Evolutionary conservation across 352 stramenopile genomes (phyloP).

Genomic region (Phytophthora tentaculata): DNA sequence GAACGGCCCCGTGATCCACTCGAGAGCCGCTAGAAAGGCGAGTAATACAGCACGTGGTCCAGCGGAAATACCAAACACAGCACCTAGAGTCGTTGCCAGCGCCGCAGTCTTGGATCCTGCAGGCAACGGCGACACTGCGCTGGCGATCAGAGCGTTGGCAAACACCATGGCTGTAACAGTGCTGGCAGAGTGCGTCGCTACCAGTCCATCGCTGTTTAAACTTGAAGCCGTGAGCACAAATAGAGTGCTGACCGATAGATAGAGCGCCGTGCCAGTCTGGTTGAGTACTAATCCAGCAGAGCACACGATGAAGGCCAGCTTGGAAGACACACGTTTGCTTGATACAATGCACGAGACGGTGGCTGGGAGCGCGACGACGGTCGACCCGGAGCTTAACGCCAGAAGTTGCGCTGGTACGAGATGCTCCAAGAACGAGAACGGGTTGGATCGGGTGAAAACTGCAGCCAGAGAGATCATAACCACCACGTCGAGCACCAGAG

Average conservation of each 20-base stretch:
- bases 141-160: slow-evolving; percentile 45
- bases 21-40: slow-evolving; percentile 49
- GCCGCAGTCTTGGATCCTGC: slow-evolving; percentile 38
- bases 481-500: slow-evolving; percentile 47
- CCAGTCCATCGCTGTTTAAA: slow-evolving; percentile 22
- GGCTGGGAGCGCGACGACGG: slow-evolving; percentile 54
- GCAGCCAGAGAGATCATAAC: slow-evolving; percentile 45
- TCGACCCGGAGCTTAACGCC: slow-evolving; percentile 55
- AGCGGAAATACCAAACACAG: slow-evolving; percentile 47
- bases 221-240: slow-evolving; percentile 51
- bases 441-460: slow-evolving; percentile 55
- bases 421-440: slow-evolving; percentile 50
- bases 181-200: slow-evolving; percentile 26
- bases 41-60: slow-evolving; percentile 40
- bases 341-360: slow-evolving; percentile 59
- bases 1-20: slow-evolving; percentile 68
- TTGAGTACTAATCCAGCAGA: slow-evolving; percentile 53
- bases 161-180: slow-evolving; percentile 45
- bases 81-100: slow-evolving; percentile 50
- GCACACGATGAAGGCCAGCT: slow-evolving; percentile 65
- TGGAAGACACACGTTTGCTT: slow-evolving; percentile 60
- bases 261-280: slow-evolving; percentile 68
- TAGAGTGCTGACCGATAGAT: slow-evolving; percentile 51
- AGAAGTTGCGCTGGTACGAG: slow-evolving; percentile 58
- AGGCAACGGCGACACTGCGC: slow-evolving; percentile 49